Base-by-base conservation (phyloP, 148 eudicot species). In the Spergularia bocconei region DNA sequence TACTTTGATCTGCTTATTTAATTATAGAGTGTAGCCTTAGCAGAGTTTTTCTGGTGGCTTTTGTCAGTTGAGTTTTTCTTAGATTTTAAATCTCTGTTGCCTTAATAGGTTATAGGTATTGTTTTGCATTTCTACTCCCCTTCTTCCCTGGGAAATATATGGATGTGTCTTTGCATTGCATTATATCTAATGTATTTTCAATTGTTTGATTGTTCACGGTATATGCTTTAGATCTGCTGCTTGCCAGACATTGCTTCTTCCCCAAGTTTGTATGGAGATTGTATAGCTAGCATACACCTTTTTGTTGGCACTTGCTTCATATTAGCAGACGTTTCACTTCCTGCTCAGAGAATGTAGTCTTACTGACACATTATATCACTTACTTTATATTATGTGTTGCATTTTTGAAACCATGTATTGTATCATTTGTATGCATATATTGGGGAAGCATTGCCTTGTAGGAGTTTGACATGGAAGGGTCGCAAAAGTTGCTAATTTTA, bases 261-360 rank as follows among this genome's bases (percentile, higher is more conserved):
- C 15, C 58, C 19, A 14, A 13, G 58, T 36, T 33, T 4, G n/a
- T 63, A 38, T 41, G 2, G 47, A 33, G 67, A 14, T 33, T 36
- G 19, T 63, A 33, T 16, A 36, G 33, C 33, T 29, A 44, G 67
- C 19, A 15, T 15, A 41, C 21, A 3, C 38, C 20, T 63, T 63
- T n/a, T 38, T 63, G 41, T 38, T 63, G 41, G 41, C 64, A 33
- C 48, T 36, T 36, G 48, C 67, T 15, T 63, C 48, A 36, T 63
- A 33, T 38, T 63, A 9, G 8, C 47, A 11, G 47, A 9, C 10
- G 15, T 33, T 7, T 14, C 48, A 44, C 9, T 14, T 39, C 19
- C 19, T 65, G 69, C 21, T 65, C 47, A 63, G 67, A 63, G 38
- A 36, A 65, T n/a, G 19, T 65, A 63, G 9, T 61, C 36, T 29